These are phyloP conservation scores for Umbelopsis sp. DNA, from an alignment of 192 early-diverging fungal species.

Conservation along the genomic window DNA sequence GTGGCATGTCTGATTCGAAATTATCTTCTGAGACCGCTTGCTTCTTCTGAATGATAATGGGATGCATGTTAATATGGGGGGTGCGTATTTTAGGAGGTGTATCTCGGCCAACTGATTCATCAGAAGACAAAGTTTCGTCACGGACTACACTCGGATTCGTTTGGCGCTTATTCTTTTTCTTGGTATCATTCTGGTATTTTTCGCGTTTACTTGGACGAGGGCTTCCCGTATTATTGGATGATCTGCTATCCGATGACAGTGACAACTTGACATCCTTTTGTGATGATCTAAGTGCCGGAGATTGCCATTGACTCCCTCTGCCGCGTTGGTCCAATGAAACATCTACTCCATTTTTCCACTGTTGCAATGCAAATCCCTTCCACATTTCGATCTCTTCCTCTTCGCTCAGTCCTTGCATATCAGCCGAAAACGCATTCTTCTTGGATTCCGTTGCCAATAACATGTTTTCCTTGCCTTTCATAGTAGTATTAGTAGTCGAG, in stretches of 20 bases:
- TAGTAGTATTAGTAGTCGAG: background rate
- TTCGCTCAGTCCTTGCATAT: background rate
- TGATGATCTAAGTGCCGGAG: background rate
- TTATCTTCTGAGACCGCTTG: conserved; percentile 1
- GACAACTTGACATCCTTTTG: background rate
- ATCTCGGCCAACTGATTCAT: background rate
- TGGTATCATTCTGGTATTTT: background rate
- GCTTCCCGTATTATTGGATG: background rate
- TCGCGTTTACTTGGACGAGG: background rate
- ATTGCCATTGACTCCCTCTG: background rate
- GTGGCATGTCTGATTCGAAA: background rate
- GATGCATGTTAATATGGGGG: background rate
- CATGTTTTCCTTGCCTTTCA: background rate
- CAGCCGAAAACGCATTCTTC: background rate
- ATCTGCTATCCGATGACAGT: background rate
- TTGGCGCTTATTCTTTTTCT: background rate
- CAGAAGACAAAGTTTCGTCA: background rate
- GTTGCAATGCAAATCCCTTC: conserved; percentile 5
- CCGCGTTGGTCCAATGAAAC: background rate
- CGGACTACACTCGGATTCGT: too few species aligned
- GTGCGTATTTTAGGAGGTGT: background rate
- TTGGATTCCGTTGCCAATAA: background rate
- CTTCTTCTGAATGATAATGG: background rate
- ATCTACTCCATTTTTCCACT: background rate
- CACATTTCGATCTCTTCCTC: conserved; percentile 9